phyloP scores from a whole-genome alignment of 1,284 basidiomycete genomes.

The Porogramme epimiltina region DNA sequence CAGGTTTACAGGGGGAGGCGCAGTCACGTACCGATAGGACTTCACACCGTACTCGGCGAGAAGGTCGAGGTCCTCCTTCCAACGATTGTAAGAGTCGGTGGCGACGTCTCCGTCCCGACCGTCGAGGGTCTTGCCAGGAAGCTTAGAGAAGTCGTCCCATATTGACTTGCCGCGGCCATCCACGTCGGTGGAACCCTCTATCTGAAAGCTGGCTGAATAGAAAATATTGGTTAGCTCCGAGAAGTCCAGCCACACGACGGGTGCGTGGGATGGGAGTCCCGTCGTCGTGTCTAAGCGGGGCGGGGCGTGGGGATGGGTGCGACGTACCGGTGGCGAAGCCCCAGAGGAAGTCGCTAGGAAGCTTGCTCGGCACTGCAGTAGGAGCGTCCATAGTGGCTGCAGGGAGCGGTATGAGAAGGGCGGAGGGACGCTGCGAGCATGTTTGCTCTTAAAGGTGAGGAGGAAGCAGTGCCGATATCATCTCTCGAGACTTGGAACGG shows the following conservation, averaged over 20 bases:
- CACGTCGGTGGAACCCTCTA: constrained; percentile 61
- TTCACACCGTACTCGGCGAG: constrained; percentile 46
- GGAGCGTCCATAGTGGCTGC: constrained; percentile 25
- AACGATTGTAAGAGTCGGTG: constrained; percentile 70
- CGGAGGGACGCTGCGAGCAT: constrained; percentile 20
- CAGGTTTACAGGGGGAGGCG: background rate
- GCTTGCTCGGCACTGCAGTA: constrained; percentile 26
- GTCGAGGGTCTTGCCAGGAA: constrained; percentile 67
- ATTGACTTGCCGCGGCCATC: constrained; percentile 67
- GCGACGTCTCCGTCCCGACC: constrained; percentile 68
- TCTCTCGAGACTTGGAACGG: constrained; percentile 31
- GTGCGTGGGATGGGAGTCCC: background rate
- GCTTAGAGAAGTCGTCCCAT: constrained; percentile 75
- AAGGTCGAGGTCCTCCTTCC: constrained; percentile 69
- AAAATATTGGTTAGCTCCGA: constrained; percentile 4
- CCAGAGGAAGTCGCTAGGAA: constrained; percentile 65
- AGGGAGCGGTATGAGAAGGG: constrained; percentile 24
- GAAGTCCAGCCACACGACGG: background rate
- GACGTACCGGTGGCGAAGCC: constrained; percentile 70
- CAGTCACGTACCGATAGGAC: constrained; percentile 30
- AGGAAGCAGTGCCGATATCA: constrained; percentile 33
- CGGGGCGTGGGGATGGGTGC: constrained; percentile 2
- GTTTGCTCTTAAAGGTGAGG: constrained; percentile 29
- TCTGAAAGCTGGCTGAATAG: constrained; percentile 60
- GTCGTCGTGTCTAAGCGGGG: background rate